phyloP scores from a whole-genome alignment of 768 basidiomycete species.

The Leucosporidium creatinivorum region DNA sequence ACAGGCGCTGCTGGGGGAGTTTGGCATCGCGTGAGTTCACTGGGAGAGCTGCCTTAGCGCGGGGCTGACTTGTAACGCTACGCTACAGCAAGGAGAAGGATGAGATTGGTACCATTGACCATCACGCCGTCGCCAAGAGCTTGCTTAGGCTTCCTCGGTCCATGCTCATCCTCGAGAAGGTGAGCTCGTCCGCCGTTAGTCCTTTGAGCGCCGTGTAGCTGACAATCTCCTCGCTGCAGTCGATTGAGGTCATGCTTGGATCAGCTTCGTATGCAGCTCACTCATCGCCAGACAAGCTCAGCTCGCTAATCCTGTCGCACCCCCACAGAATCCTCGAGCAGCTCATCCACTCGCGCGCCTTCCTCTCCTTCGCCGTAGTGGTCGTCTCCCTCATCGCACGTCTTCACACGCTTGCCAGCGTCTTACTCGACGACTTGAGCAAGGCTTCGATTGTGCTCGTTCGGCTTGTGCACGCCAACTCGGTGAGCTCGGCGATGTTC shows the following conservation, averaged over 20 bases:
- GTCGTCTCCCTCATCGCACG: conserved; percentile 24
- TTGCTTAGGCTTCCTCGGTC: conserved; percentile 13
- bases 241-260: conserved; percentile 9
- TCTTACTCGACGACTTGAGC: conserved; percentile 11
- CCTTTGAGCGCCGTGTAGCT: neutral
- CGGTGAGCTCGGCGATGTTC: conserved; percentile 4
- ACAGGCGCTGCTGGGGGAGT: neutral
- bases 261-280: conserved; percentile 8
- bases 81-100: conserved; percentile 3
- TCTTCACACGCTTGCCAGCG: conserved; percentile 16
- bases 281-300: too few species aligned
- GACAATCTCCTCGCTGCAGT: neutral
- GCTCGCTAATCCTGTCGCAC: neutral
- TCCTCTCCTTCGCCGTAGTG: conserved; percentile 27
- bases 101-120: neutral
- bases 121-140: neutral
- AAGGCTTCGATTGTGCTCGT: neutral
- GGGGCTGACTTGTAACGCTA: neutral
- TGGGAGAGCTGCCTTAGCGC: neutral
- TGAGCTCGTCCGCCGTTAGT: neutral
- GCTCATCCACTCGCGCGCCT: conserved; percentile 27
- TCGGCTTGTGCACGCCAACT: conserved; percentile 9
- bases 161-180: conserved; percentile 21
- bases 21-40: conserved; percentile 13
- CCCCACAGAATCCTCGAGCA: conserved; percentile 29